A percentile compares a stretch with the other conserved stretches of the same genome.
These are phyloP conservation scores for Citrus maxima DNA, from an alignment of 345 rosid species.

Conservation along the genomic window DNA sequence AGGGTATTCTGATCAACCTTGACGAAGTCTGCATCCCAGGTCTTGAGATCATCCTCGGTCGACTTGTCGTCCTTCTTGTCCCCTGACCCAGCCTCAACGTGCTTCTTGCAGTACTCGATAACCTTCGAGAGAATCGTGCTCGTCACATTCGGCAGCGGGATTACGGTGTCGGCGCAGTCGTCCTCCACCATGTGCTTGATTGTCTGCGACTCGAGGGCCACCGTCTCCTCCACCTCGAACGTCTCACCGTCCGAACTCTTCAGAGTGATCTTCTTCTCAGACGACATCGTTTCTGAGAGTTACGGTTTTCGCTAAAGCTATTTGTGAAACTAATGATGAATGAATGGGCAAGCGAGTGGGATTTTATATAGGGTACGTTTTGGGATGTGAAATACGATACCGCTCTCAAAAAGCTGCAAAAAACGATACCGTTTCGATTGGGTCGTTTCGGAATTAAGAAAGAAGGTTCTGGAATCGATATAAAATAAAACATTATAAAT, in stretches of 20 bases:
- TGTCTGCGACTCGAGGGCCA: conserved; percentile 51
- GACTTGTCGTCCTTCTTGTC: conserved; percentile 3
- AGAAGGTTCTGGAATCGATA: no score
- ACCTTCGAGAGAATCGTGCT: conserved; percentile 52
- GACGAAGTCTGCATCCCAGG: conserved; percentile 51
- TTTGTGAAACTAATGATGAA: no score
- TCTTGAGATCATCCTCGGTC: conserved; percentile 27
- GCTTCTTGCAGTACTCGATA: conserved; percentile 56
- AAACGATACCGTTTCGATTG: no score
- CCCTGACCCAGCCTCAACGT: conserved; percentile 29
- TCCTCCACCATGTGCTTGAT: conserved; percentile 62
- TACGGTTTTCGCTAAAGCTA: neutral
- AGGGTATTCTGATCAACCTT: conserved; percentile 51
- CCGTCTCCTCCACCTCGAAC: conserved; percentile 51
- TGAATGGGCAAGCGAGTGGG: no score
- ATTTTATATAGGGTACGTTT: neutral
- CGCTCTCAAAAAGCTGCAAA: neutral
- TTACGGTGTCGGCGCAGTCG: conserved; percentile 45
- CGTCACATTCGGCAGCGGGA: conserved; percentile 60
- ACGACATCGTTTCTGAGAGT: neutral
- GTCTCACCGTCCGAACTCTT: conserved; percentile 53
- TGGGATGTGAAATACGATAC: neutral
- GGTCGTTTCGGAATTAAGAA: no score
- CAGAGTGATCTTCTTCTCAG: conserved; percentile 32
- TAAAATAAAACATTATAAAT: no score